Evolutionary conservation across 805 yeast genomes (phyloP).

Genomic region (Millerago galiae): DNA sequence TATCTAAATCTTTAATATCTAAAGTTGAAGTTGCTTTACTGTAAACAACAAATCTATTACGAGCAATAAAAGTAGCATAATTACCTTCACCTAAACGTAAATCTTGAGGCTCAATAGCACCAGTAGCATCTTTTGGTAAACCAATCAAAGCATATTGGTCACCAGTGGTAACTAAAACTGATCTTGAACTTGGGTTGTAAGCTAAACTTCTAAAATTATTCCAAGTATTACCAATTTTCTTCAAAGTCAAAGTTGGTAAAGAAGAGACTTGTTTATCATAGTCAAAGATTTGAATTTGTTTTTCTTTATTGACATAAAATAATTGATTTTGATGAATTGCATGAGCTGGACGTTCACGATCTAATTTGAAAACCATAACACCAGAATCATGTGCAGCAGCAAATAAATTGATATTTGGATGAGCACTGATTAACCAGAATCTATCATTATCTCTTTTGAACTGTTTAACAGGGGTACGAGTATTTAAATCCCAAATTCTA

Average conservation of each 20-base stretch:
- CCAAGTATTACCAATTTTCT: constrained; percentile 82
- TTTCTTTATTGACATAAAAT: constrained; percentile 73
- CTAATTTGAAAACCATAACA: constrained; percentile 95
- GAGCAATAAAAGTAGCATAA: constrained; percentile 85
- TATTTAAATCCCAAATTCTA: constrained; percentile 94
- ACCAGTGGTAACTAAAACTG: constrained; percentile 76
- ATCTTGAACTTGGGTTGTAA: constrained; percentile 88
- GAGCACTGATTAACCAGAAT: constrained; percentile 88
- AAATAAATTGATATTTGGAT: constrained; percentile 85
- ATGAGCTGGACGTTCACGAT: constrained; percentile 95
- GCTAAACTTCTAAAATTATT: constrained; percentile 77
- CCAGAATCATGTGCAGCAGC: constrained; percentile 98
- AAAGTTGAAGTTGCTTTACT: constrained; percentile 56
- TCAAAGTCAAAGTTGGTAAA: constrained; percentile 76
- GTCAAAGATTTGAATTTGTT: constrained; percentile 78
- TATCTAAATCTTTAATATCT: constrained; percentile 77
- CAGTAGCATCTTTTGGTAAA: constrained; percentile 80
- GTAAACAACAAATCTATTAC: constrained; percentile 88
- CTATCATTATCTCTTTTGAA: constrained; percentile 91
- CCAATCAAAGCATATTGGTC: constrained; percentile 68
- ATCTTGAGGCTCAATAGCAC: constrained; percentile 90
- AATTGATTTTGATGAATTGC: constrained; percentile 65
- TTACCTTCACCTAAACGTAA: constrained; percentile 74
- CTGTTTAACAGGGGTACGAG: constrained; percentile 88
- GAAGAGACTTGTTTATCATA: constrained; percentile 56